phyloP scores from a whole-genome alignment of 371 early-diverging fungal genomes.

The Mortierella sp. region DNA sequence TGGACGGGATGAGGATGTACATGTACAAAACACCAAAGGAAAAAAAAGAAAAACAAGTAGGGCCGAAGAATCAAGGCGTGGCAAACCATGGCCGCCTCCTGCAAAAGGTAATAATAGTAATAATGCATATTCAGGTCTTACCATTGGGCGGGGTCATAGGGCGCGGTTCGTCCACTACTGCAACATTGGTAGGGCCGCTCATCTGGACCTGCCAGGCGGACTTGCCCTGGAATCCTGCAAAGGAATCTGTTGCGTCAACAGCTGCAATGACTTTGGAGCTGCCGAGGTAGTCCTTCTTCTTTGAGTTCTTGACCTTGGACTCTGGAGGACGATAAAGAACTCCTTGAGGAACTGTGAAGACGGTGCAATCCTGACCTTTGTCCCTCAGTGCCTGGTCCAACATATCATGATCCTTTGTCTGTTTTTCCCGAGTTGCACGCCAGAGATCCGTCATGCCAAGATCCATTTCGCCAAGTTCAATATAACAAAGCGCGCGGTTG shows the following conservation, averaged over 20 bases:
- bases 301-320: slow-evolving; percentile 81
- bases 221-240: slow-evolving; percentile 75
- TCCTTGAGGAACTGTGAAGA: slow-evolving; percentile 81
- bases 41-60: too few species aligned
- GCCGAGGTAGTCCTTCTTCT: slow-evolving; percentile 84
- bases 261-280: slow-evolving; percentile 83
- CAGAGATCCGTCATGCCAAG: slow-evolving; percentile 81
- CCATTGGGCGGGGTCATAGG: slow-evolving; percentile 45
- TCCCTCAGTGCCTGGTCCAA: slow-evolving; percentile 80
- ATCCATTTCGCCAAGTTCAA: slow-evolving; percentile 79
- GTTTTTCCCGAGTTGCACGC: slow-evolving; percentile 75
- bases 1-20: too few species aligned
- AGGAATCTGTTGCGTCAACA: slow-evolving; percentile 64
- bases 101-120: neutral
- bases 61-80: too few species aligned
- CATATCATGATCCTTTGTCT: slow-evolving; percentile 78
- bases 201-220: slow-evolving; percentile 55
- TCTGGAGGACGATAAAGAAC: slow-evolving; percentile 87
- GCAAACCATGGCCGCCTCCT: neutral
- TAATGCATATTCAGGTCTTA: slow-evolving; percentile 12
- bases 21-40: too few species aligned
- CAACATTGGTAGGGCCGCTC: slow-evolving; percentile 45
- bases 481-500: slow-evolving; percentile 89
- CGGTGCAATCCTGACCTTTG: slow-evolving; percentile 78
- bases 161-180: slow-evolving; percentile 22